Evolutionary conservation across 768 basidiomycete species (phyloP), one percentile per base, ranked within the genome.

Genomic region (Tulasnella calospora): DNA sequence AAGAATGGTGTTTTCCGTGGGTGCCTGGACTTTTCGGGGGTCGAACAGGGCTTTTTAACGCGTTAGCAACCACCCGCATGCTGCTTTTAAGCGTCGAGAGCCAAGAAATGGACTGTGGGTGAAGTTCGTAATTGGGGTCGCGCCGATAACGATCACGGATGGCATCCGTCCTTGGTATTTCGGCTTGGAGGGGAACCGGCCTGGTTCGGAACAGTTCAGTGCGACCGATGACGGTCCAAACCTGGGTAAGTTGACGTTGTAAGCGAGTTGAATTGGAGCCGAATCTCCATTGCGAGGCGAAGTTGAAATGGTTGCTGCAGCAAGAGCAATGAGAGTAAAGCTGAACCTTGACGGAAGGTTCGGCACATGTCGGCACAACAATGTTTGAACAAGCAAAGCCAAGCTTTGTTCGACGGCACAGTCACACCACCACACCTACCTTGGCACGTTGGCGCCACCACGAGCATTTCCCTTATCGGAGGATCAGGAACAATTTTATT

Each of bases 131-230:
- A 67, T 67, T 67, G 61, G 61, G 61, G 9, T 61, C 27, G 6
- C 30, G 15, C 27, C 61, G 61, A 67, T 67, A 67, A 67, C 30
- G 5, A 35, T 35, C 33, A 27, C 61, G 61, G 61, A 27, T 67
- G 61, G 61, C 61, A 67, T 67, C 61, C 61, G 33, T 67, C 35
- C 61, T 67, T 67, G 61, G 61, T 67, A 67, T 67, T 67, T 67
- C 61, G 61, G 61, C 61, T 67, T 67, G 61, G 61, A 51, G 61
- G 10, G 23, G 30, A 9, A 30, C n/a, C 61, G 27, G 15, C 61
- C 30, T 30, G 4, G 61, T 35, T 35, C 13, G 30, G 12, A 33
- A 30, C 19, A 27, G 15, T 35, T 12, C 61, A 35, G 15, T 15
- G 6, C 12, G 27, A 33, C 1, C 21, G 8, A 23, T 27, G 8